Conservation (phyloP, 495 filamentous ascomycete species). For the Penicillium angulare region DNA sequence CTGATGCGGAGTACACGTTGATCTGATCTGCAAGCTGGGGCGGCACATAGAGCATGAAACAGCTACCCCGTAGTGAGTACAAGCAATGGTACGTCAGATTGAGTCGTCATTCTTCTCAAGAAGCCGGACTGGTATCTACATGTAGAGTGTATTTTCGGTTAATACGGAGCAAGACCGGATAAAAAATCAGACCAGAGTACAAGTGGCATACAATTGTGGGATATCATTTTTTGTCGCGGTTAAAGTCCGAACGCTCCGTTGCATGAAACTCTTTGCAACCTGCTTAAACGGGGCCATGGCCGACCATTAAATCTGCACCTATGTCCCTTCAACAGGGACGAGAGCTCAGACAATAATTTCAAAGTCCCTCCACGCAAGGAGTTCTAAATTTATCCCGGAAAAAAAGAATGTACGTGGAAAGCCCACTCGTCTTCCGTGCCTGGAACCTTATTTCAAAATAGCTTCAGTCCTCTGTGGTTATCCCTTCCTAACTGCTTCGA, state of each 20-base stretch:
- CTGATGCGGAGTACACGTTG: background rate
- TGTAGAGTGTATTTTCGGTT: too few relatives aligned
- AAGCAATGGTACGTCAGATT: background rate
- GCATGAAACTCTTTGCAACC: too few relatives aligned
- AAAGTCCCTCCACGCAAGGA: too few relatives aligned
- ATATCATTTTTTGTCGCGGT: too few relatives aligned
- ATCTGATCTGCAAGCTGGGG: background rate
- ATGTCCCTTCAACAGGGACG: background rate
- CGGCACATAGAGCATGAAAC: background rate
- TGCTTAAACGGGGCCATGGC: background rate
- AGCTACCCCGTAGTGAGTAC: background rate
- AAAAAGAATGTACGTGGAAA: background rate
- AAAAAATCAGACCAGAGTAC: background rate
- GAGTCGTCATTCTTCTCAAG: background rate
- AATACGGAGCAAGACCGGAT: background rate
- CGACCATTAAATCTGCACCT: background rate
- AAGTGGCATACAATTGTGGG: too few relatives aligned
- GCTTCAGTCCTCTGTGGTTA: too few relatives aligned
- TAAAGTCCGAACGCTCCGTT: too few relatives aligned
- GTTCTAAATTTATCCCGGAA: background rate
- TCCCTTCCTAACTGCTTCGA: too few relatives aligned
- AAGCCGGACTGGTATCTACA: too few relatives aligned
- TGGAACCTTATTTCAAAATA: constrained; percentile 9
- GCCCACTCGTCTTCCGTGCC: background rate
- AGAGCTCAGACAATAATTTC: background rate